A percentile compares a stretch with the other conserved stretches of the same genome.
Evolutionary conservation across 345 rosid genomes (phyloP).

Genomic region (Leavenworthia alabamica): DNA sequence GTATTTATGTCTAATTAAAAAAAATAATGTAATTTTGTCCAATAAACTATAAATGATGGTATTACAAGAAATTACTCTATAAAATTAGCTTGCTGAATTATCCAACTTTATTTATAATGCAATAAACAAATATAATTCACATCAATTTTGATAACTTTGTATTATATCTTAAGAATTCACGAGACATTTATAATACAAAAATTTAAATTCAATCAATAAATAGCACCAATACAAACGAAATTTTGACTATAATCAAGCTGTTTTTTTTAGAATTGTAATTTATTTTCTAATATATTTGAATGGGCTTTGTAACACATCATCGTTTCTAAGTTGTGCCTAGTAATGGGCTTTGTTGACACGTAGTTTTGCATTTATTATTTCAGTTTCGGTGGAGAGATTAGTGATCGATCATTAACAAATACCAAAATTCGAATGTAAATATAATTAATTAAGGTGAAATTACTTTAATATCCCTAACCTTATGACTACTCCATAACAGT

Average conservation of each 20-base stretch:
- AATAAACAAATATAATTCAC: background rate
- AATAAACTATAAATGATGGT: too few species aligned
- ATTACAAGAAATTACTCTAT: too few species aligned
- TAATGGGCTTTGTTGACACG: background rate
- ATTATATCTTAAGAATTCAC: background rate
- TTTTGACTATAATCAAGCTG: background rate
- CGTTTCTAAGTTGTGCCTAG: background rate
- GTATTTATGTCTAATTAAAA: too few species aligned
- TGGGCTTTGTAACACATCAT: background rate
- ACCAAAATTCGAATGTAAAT: constrained; percentile 6
- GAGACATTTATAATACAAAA: background rate
- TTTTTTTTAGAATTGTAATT: background rate
- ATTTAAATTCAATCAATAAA: background rate
- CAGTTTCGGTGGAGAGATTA: background rate
- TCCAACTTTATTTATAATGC: too few species aligned
- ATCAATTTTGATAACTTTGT: background rate
- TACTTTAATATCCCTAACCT: background rate
- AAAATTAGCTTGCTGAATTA: background rate
- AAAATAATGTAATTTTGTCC: too few species aligned
- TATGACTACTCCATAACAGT: background rate
- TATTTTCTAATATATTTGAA: background rate
- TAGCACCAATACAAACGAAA: background rate
- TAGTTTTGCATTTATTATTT: background rate
- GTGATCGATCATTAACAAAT: background rate
- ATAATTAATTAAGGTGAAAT: background rate